Conservation (phyloP, 2,329 filamentous ascomycete genomes). For the Penicillium freii region DNA sequence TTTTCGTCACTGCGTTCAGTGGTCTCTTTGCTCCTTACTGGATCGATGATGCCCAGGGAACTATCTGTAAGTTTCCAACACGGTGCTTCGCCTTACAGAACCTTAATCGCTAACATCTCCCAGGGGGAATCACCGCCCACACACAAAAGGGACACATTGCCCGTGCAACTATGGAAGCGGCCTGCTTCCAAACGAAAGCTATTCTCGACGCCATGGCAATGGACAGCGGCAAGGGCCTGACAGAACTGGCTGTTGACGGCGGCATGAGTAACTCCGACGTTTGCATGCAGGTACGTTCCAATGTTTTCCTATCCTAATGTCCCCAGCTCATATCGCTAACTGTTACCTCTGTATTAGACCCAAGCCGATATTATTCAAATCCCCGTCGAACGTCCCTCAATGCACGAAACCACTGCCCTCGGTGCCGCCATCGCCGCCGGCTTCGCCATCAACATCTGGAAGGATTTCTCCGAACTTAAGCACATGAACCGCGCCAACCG, state of each 20-base stretch:
- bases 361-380: slow-evolving; percentile 85
- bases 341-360: slow-evolving; percentile 42
- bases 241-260: slow-evolving; percentile 77
- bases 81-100: not conserved
- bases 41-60: slow-evolving; percentile 90
- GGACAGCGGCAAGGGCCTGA: slow-evolving; percentile 73
- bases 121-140: slow-evolving; percentile 78
- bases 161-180: slow-evolving; percentile 83
- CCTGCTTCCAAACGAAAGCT: slow-evolving; percentile 88
- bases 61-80: slow-evolving; percentile 60
- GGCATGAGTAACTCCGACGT: slow-evolving; percentile 86
- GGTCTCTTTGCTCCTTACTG: slow-evolving; percentile 91
- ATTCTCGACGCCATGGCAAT: slow-evolving; percentile 90
- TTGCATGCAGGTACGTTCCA: slow-evolving; percentile 68
- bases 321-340: slow-evolving; percentile 32
- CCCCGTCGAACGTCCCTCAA: slow-evolving; percentile 76
- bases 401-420: slow-evolving; percentile 87
- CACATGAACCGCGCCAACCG: slow-evolving; percentile 69
- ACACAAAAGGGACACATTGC: slow-evolving; percentile 84
- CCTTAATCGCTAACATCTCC: slow-evolving; percentile 8
- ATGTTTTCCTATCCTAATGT: slow-evolving; percentile 44
- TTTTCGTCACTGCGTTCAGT: slow-evolving; percentile 87
- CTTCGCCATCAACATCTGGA: slow-evolving; percentile 76
- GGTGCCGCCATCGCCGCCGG: slow-evolving; percentile 87
- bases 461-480: slow-evolving; percentile 68